These are phyloP conservation scores for Colletotrichum orchidophilum DNA, from an alignment of 2,329 filamentous ascomycete species.

Conservation along the genomic window DNA sequence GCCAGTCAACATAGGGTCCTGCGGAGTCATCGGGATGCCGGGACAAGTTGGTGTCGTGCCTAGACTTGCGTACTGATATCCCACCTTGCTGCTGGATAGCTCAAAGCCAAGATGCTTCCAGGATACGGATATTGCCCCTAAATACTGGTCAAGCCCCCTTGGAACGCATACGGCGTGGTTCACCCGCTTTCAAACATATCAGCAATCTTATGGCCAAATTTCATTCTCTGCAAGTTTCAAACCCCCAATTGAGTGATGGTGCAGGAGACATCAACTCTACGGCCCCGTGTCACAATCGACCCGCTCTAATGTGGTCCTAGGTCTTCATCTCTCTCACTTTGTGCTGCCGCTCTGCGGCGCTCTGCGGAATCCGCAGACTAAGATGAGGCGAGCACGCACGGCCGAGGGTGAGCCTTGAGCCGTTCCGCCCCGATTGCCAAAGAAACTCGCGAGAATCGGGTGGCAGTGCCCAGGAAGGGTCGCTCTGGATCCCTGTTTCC, in stretches of 20 bases:
- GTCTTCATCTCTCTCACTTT: not conserved
- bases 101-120: not conserved
- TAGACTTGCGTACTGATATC: not conserved
- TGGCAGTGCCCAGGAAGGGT: not conserved
- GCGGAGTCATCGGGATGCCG: not conserved
- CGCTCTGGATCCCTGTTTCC: slow-evolving; percentile 10
- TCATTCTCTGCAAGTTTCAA: not conserved
- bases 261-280: not conserved
- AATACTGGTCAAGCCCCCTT: not conserved
- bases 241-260: not conserved
- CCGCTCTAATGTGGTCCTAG: not conserved
- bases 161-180: slow-evolving; percentile 2
- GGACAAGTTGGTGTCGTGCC: not conserved
- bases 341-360: not conserved
- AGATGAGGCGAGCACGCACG: not conserved
- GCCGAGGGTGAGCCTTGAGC: not conserved
- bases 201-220: not conserved
- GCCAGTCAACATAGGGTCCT: not conserved
- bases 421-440: not conserved
- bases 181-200: not conserved
- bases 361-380: not conserved
- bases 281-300: not conserved
- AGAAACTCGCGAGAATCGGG: not conserved
- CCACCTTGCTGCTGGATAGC: not conserved
- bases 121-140: not conserved